Conservation (phyloP, 495 filamentous ascomycete species). For the Podospora tetraspora region DNA sequence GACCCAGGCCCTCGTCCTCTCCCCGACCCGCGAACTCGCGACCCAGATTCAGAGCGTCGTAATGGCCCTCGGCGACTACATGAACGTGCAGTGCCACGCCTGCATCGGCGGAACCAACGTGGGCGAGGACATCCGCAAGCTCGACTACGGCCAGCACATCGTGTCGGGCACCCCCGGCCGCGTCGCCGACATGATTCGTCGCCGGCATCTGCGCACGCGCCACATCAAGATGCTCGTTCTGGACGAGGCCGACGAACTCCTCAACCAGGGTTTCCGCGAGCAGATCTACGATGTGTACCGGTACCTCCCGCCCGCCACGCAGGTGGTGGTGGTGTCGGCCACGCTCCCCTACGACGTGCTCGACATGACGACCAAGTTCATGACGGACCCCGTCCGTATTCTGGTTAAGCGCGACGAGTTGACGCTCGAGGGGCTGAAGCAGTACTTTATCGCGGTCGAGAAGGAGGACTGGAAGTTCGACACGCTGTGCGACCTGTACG, state of each 20-base stretch:
- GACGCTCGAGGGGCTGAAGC: constrained; percentile 98
- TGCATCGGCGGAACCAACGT: constrained; percentile 99
- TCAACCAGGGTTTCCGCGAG: constrained; percentile 95
- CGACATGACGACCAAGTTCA: constrained; percentile 99
- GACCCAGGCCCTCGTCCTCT: constrained; percentile 93
- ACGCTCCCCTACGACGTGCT: constrained; percentile 99
- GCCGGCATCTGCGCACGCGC: constrained; percentile 86
- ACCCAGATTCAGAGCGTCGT: constrained; percentile 99
- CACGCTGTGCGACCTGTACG: constrained; percentile 96
- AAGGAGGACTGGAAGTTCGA: constrained; percentile 99
- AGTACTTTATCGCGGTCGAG: constrained; percentile 99
- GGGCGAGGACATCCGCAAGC: constrained; percentile 94
- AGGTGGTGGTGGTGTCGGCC: constrained; percentile 94
- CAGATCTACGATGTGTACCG: constrained; percentile 99
- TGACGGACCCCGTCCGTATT: constrained; percentile 98
- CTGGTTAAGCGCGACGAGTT: constrained; percentile 99
- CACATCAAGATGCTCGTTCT: constrained; percentile 99
- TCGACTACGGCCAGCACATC: constrained; percentile 92
- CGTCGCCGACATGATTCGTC: constrained; percentile 98
- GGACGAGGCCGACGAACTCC: constrained; percentile 98
- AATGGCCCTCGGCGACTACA: constrained; percentile 97
- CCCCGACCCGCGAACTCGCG: constrained; percentile 94
- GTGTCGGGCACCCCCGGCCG: constrained; percentile 96
- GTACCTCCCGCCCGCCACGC: constrained; percentile 91
- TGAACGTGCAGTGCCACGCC: constrained; percentile 98